These are phyloP conservation scores for Trypanosoma caninum DNA, from an alignment of 208 protist species.

Conservation along the genomic window DNA sequence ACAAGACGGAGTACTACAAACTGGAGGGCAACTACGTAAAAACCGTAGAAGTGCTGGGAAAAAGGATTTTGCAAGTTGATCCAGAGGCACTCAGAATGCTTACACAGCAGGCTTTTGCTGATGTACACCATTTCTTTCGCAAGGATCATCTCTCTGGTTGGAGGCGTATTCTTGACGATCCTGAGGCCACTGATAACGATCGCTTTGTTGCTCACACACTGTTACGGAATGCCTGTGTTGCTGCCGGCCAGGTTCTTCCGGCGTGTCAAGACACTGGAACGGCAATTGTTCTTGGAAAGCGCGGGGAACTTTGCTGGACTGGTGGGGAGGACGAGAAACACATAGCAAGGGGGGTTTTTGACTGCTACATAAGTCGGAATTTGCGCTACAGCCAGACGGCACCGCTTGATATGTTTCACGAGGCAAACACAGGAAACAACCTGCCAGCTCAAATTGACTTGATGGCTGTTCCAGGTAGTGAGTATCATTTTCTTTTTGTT, in stretches of 20 bases:
- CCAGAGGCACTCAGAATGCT: constrained; percentile 89
- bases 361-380: constrained; percentile 94
- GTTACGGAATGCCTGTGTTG: constrained; percentile 96
- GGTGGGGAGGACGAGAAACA: constrained; percentile 94
- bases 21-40: constrained; percentile 73
- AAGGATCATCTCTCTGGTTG: constrained; percentile 94
- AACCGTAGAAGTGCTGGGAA: constrained; percentile 65
- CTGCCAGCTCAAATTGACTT: constrained; percentile 98
- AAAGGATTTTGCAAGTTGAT: constrained; percentile 86
- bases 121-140: constrained; percentile 95
- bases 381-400: constrained; percentile 96
- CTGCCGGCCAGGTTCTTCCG: constrained; percentile 86
- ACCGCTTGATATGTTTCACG: constrained; percentile 96
- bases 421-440: constrained; percentile 97
- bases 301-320: constrained; percentile 95
- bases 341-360: constrained; percentile 94
- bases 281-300: constrained; percentile 96
- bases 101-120: constrained; percentile 84
- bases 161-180: constrained; percentile 93
- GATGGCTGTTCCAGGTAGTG: constrained; percentile 88
- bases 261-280: constrained; percentile 97
- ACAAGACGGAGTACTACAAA: constrained; percentile 85
- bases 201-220: constrained; percentile 95
- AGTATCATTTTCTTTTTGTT: constrained; percentile 97
- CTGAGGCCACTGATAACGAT: constrained; percentile 95